Percentiles rank a stretch among this genome's conserved stretches.
These are phyloP conservation scores for Aplosporella prunicola DNA, from an alignment of 2,329 filamentous ascomycete species.

Conservation along the genomic window DNA sequence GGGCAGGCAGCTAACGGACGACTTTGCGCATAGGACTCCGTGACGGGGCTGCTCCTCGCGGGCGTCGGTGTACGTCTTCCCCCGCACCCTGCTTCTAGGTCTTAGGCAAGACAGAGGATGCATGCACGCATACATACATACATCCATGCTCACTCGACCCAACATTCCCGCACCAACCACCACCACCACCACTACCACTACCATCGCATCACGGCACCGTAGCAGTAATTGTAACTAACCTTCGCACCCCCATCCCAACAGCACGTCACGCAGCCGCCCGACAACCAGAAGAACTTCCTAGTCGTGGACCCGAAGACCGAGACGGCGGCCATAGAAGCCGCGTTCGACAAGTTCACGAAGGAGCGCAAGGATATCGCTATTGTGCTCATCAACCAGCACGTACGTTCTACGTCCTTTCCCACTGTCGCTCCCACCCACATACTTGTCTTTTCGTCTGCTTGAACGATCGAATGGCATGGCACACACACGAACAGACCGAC, in stretches of 20 bases:
- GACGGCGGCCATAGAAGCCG: conserved; percentile 72
- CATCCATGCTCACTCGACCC: too few relatives aligned
- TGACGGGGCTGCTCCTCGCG: conserved; percentile 88
- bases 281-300: conserved; percentile 94
- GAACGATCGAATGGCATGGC: not conserved
- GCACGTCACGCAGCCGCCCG: conserved; percentile 85
- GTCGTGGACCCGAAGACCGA: conserved; percentile 94
- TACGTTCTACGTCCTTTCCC: conserved; percentile 47
- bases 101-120: too few relatives aligned
- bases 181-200: too few relatives aligned
- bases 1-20: conserved; percentile 2
- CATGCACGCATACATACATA: too few relatives aligned
- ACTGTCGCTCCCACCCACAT: not conserved
- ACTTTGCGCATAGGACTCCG: conserved; percentile 64
- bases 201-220: too few relatives aligned
- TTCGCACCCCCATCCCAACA: conserved; percentile 36
- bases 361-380: conserved; percentile 96
- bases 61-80: conserved; percentile 95
- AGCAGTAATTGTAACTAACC: not conserved
- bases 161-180: too few relatives aligned
- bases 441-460: not conserved
- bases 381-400: conserved; percentile 94
- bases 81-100: too few relatives aligned
- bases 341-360: conserved; percentile 81
- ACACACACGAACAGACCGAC: too few relatives aligned